These are phyloP conservation scores for Lignosus rhinocerotis DNA, from an alignment of 1,284 basidiomycete species.

Conservation along the genomic window DNA sequence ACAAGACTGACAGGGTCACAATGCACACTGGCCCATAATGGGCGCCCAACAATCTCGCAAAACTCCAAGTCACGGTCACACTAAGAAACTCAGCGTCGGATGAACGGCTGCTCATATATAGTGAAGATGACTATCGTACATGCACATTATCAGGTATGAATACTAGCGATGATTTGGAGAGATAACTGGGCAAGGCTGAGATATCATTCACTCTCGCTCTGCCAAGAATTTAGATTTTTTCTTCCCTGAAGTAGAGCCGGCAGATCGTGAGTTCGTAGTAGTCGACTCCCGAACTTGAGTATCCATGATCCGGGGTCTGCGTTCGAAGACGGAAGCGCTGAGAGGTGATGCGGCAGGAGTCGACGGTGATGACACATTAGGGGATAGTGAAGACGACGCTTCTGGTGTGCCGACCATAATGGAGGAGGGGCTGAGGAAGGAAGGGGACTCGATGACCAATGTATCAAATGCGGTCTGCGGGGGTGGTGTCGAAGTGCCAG, in stretches of 20 bases:
- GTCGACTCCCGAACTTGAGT: constrained; percentile 39
- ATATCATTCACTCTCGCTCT: constrained; percentile 34
- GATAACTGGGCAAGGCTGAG: not conserved
- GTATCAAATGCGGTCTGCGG: constrained; percentile 7
- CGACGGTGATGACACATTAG: constrained; percentile 12
- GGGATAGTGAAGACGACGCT: constrained; percentile 9
- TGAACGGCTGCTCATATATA: not conserved
- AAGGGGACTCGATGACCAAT: constrained; percentile 34
- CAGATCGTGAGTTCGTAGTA: constrained; percentile 8
- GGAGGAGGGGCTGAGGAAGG: constrained; percentile 29
- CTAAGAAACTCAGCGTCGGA: not conserved
- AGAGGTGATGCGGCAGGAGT: constrained; percentile 16
- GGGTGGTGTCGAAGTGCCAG: not conserved
- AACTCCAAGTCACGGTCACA: constrained; percentile 6
- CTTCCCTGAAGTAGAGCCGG: constrained; percentile 18
- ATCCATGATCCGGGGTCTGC: constrained; percentile 44
- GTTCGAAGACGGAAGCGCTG: constrained; percentile 29
- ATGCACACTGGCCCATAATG: too few species aligned
- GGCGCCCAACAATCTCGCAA: too few species aligned
- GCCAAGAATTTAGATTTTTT: constrained; percentile 50
- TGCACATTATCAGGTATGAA: not conserved
- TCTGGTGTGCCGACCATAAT: constrained; percentile 20
- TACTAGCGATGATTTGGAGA: too few species aligned
- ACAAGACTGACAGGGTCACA: too few species aligned
- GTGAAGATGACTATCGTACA: not conserved